Conservation (phyloP, 805 yeast genomes). For the Lipomyces chichibuensis region DNA sequence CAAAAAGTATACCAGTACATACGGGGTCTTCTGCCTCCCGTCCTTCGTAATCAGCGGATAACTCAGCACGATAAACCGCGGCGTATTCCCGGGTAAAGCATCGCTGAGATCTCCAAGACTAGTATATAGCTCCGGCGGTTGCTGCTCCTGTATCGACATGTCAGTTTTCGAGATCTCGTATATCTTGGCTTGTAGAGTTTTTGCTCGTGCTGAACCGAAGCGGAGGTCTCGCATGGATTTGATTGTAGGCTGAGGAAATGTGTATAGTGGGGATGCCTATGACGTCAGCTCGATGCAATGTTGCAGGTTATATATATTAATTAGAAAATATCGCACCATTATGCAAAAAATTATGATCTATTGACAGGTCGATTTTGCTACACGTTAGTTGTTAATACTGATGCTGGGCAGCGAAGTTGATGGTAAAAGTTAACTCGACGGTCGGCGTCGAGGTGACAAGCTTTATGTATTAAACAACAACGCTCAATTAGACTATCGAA, state of each 20-base stretch:
- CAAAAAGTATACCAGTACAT: slow-evolving; percentile 81
- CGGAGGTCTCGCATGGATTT: slow-evolving; percentile 34
- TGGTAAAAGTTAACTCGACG: no score
- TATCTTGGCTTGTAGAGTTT: slow-evolving; percentile 26
- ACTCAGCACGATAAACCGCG: slow-evolving; percentile 74
- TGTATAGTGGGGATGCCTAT: slow-evolving; percentile 24
- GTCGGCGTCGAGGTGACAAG: no score
- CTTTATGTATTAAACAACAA: no score
- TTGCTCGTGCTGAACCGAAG: slow-evolving; percentile 29
- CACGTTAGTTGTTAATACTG: not conserved
- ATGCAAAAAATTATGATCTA: not conserved
- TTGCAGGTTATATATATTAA: not conserved
- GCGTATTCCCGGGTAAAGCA: slow-evolving; percentile 78
- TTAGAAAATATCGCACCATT: not conserved
- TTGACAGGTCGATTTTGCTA: not conserved
- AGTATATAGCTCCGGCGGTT: slow-evolving; percentile 22
- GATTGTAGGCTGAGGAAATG: slow-evolving; percentile 25
- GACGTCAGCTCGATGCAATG: not conserved
- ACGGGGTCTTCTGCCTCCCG: slow-evolving; percentile 73
- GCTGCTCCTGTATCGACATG: slow-evolving; percentile 21
- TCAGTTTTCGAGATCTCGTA: slow-evolving; percentile 25
- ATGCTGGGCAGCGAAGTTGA: no score
- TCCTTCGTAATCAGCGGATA: slow-evolving; percentile 72
- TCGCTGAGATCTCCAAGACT: slow-evolving; percentile 68
- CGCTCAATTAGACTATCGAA: not conserved